Evolutionary conservation across 805 yeast species (phyloP).

Genomic region (Scheffersomyces lignosus): DNA sequence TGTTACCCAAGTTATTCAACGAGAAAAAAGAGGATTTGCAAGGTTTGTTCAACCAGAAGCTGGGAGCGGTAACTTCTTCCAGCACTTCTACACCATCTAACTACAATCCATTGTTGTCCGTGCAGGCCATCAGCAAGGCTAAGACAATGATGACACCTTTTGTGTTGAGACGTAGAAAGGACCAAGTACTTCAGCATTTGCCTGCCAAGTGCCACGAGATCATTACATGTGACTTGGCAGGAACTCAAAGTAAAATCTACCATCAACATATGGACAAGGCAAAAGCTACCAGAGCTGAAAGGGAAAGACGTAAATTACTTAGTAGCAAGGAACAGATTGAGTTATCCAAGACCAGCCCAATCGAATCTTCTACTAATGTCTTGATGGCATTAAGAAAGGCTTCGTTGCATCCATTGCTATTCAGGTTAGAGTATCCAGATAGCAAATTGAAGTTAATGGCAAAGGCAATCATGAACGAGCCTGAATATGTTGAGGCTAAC

Average conservation of each 20-base stretch:
- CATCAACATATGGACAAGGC: slow-evolving; percentile 53
- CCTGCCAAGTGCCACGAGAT: slow-evolving; percentile 73
- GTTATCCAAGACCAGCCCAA: slow-evolving; percentile 27
- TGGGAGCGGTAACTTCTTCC: slow-evolving; percentile 54
- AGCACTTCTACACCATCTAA: slow-evolving; percentile 30
- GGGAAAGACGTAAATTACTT: slow-evolving; percentile 42
- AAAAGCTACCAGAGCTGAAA: slow-evolving; percentile 38
- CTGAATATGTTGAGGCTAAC: slow-evolving; percentile 78
- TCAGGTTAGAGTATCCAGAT: slow-evolving; percentile 65
- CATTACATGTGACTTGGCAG: slow-evolving; percentile 63
- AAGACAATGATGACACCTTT: slow-evolving; percentile 98
- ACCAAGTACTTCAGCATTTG: slow-evolving; percentile 85
- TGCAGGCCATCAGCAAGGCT: slow-evolving; percentile 90
- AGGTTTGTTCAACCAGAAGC: slow-evolving; percentile 83
- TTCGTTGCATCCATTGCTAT: slow-evolving; percentile 86
- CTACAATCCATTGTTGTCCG: slow-evolving; percentile 80
- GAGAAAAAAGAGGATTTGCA: slow-evolving; percentile 81
- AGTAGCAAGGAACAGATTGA: slow-evolving; percentile 34
- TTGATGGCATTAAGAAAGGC: slow-evolving; percentile 92
- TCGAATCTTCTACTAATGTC: slow-evolving; percentile 59
- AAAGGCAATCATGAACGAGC: slow-evolving; percentile 74
- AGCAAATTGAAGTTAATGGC: slow-evolving; percentile 65
- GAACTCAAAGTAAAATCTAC: slow-evolving; percentile 59
- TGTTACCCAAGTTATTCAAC: slow-evolving; percentile 78
- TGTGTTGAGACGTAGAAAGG: slow-evolving; percentile 87